Base-by-base conservation (phyloP, 768 basidiomycete genomes). In the Tylopilus sp. region DNA sequence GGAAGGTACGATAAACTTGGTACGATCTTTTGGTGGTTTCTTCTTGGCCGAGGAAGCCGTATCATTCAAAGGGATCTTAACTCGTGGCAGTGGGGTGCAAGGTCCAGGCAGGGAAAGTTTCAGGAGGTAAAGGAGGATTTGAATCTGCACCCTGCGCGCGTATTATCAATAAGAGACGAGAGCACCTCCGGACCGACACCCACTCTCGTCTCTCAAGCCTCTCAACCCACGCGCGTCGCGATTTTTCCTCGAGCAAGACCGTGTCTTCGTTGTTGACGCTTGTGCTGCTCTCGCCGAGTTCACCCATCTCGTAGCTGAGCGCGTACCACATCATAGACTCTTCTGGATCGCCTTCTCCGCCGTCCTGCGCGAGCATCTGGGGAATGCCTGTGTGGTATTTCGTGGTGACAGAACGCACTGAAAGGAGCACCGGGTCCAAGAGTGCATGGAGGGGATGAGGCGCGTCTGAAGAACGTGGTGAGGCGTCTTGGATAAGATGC, bases 311-410 rank as follows among this genome's bases (percentile, higher is more conserved):
- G 61, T 85, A 77, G 51, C 75, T 75, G 36, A 86, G 69, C 0
- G 80, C 77, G 52, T 79, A 89, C 86, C 86, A 90, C 82, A 89
- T 86, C 75, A 87, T 82, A 0, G 73, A 75, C 51, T 88, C 88
- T 54, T 89, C 87, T 30, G 77, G 70, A 55, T 82, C 82, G 3
- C 79, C 85, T 2, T 75, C 79, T 2, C 81, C 85, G 10, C 80
- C 82, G 1, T 77, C 80, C 40, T 82, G 75, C 0, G 68, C 66
- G 3, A 91, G 74, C 8, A 88, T 78, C 50, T 76, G 73, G 0
- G 81, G 75, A 1, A 91, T 74, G n/a, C 84, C 82, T 1, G 69
- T 66, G 57, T 82, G 80, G 55, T 87, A 90, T 64, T 89, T 90
- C 26, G 75, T 72, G 3, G 76, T 66, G 4, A 75, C 70, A 1